A percentile compares a stretch with the other conserved stretches of the same genome.
These are phyloP conservation scores for Endoconidiophora laricicola DNA, from an alignment of 2,329 filamentous ascomycete species.

Conservation along the genomic window DNA sequence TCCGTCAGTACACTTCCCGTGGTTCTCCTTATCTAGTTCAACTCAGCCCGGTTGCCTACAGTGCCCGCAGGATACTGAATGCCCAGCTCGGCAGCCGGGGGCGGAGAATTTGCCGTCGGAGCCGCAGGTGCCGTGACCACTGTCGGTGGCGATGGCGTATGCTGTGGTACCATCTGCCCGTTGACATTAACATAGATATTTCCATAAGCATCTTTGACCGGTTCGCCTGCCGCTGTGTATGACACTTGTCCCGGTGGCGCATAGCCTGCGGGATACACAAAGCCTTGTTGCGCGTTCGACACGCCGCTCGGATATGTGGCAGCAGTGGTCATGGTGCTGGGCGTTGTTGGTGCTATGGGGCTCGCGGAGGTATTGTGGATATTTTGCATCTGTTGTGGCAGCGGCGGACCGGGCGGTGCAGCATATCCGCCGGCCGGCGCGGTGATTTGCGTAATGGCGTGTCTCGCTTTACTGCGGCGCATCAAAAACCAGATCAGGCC, in stretches of 20 bases:
- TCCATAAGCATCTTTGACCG: slow-evolving; percentile 5
- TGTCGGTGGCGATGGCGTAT: slow-evolving; percentile 7
- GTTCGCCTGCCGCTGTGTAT: slow-evolving; percentile 13
- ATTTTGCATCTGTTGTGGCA: neutral
- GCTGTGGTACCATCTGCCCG: neutral
- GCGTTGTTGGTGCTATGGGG: neutral
- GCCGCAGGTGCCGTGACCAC: neutral
- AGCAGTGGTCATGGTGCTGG: neutral
- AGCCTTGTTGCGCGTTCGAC: slow-evolving; percentile 16
- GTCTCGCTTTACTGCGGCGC: slow-evolving; percentile 20
- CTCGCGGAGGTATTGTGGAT: neutral
- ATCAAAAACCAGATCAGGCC: slow-evolving; percentile 25
- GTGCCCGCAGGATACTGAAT: neutral
- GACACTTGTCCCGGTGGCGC: slow-evolving; percentile 19
- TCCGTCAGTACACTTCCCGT: neutral
- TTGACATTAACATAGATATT: neutral
- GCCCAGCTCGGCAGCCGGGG: neutral
- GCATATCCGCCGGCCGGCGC: neutral
- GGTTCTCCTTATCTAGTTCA: slow-evolving; percentile 11
- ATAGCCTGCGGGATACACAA: slow-evolving; percentile 13
- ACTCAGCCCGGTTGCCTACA: slow-evolving; percentile 17
- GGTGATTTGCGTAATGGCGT: slow-evolving; percentile 13
- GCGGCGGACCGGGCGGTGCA: neutral
- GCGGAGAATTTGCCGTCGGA: slow-evolving; percentile 10
- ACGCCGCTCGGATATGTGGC: slow-evolving; percentile 1